Base-by-base conservation (phyloP, 2,329 filamentous ascomycete species). In the Aureobasidium sp. region DNA sequence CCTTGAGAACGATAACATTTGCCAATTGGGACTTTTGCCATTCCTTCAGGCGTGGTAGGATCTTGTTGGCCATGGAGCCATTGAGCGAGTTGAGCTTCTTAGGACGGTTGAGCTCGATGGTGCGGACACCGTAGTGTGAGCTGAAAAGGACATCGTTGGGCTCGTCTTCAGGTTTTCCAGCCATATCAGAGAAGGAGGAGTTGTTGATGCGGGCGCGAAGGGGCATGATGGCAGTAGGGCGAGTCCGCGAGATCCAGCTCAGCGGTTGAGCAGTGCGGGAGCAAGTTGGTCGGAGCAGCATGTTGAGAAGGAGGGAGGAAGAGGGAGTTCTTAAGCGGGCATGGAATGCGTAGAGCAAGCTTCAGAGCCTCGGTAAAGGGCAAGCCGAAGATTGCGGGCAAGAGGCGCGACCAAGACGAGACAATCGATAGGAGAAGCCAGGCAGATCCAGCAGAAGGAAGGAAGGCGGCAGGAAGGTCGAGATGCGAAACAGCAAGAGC, bases 1-100 rank as follows among this genome's bases (percentile, higher is more conserved):
- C 94, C 76, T 96, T 96, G 75, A 99, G 87, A 67, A 99, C 84
- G 62, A 99, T 79, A 7, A 97, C 86, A 74, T 96, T 96, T 62
- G 94, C 92, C 78, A 99, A 82, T 72, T 96, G 88, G 31, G 93
- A 97, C 77, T 95, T 94, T 71, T 90, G 86, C 92, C 92, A 99
- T 80, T 97, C 93, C 71, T 82, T 62, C 71, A 99, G 76, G 62
- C 94, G 85, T 25, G 93, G 92, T 51, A 91, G 80, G 69, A 99
- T 97, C 79, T 99, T 97, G 70, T 90, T 85, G 65, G 88, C 89
- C 95, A 99, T 99, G 63, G 92, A 97, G 58, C 82, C 89, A 75
- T 95, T 92, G 68, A 99, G 85, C 29, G 93, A 89, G 77, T 99
- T 97, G 74, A 91, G 83, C 79, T 97, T 96, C 72, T 84, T 82